A percentile compares a stretch with the other conserved stretches of the same genome.
These are phyloP conservation scores for Ophidiomyces ophidiicola DNA, from an alignment of 2,329 filamentous ascomycete genomes.

Conservation along the genomic window DNA sequence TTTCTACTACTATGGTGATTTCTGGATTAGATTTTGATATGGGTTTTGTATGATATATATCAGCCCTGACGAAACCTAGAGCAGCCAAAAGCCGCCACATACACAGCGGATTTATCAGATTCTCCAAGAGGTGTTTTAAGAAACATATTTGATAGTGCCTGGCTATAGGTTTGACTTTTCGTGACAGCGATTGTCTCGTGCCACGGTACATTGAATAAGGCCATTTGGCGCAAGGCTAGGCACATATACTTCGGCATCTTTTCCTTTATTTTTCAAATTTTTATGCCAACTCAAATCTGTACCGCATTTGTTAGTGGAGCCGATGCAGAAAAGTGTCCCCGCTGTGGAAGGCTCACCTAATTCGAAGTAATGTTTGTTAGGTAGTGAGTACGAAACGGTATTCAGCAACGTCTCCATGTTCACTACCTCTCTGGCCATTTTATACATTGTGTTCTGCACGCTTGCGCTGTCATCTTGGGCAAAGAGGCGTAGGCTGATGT, in stretches of 20 bases:
- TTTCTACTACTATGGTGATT: constrained; percentile 4
- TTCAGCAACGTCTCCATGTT: constrained; percentile 59
- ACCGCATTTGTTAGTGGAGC: constrained; percentile 2
- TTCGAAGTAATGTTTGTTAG: constrained; percentile 99
- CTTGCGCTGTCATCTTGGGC: constrained; percentile 82
- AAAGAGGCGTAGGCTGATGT: constrained; percentile 83
- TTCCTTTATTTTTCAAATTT: constrained; percentile 83
- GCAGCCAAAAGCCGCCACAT: constrained; percentile 1
- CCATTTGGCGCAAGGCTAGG: constrained; percentile 90
- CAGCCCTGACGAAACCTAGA: no score
- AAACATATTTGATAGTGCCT: neutral
- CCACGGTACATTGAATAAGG: constrained; percentile 84
- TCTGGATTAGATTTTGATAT: neutral
- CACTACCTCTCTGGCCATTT: constrained; percentile 86
- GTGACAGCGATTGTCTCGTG: constrained; percentile 18
- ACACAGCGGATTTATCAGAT: neutral
- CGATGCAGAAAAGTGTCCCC: constrained; percentile 8
- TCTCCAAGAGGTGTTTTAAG: neutral
- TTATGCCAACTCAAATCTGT: constrained; percentile 94
- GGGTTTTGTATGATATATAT: constrained; percentile 9
- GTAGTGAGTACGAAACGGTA: constrained; percentile 67
- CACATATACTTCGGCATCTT: constrained; percentile 88
- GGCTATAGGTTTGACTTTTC: constrained; percentile 9
- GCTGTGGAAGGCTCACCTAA: constrained; percentile 42
- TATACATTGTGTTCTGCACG: constrained; percentile 97